Base-by-base conservation (phyloP, 139 green algal genomes). In the Chlorella vulgaris region DNA sequence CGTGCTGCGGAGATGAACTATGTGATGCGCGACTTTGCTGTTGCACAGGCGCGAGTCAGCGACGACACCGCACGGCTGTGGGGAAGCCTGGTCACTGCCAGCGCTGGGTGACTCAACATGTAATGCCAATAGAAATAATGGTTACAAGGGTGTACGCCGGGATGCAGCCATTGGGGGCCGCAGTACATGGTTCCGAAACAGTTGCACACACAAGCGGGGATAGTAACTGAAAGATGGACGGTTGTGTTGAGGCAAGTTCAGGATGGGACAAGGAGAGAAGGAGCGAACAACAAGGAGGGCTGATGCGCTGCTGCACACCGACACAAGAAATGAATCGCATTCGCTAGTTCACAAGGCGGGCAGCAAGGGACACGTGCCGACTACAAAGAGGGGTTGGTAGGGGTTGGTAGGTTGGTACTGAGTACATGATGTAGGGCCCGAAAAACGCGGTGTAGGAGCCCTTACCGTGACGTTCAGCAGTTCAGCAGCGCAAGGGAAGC, bases 1-100 rank as follows among this genome's bases (percentile, higher is more conserved):
- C 88, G 92, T 7, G 87, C 90, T 2, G 70, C 76, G 1, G 95
- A 98, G 66, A 90, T 98, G 86, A 83, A 79, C 31, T 58, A 69
- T 19, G 84, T 98, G 53, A 85, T 99, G 70, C 78, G 85, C 0
- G 88, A 95, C 55, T 98, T 98, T 91, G 93, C 92, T 50, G 1
- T 68, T 35, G 53, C 29, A 35, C 33, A 78, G 50, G 71, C 71
- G 19, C 71, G 51, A 0, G 21, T 78, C n/a, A 31, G 33, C 2
- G 71, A 50, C n/a, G 71, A 78, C 33, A 78, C 51, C 21, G 71
- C 50, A 2, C 47, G 51, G 13, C 31, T 78, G 13, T 78, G 71
- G 71, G 33, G 28, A 2, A 47, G 28, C 19, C 50, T 78, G 71
- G 71, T 67, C 19, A 47, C 50, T 8, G 69, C 10, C 15, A 55